A percentile compares a stretch with the other conserved stretches of the same genome.
These are phyloP conservation scores for Zymoseptoria passerinii DNA, from an alignment of 2,329 filamentous ascomycete species.

Conservation along the genomic window DNA sequence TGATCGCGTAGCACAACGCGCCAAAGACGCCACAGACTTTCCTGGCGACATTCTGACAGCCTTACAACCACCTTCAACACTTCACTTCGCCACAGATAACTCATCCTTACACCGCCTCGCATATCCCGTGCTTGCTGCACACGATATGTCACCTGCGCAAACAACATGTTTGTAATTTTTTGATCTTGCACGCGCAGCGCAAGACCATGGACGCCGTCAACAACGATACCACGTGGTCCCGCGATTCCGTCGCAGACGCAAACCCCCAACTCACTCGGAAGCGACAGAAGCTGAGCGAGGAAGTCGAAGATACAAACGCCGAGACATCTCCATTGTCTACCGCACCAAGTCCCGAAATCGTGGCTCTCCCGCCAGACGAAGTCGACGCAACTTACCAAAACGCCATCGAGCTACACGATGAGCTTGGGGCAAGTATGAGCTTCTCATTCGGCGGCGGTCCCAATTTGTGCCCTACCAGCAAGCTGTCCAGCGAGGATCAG, in stretches of 20 bases:
- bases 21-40: background rate
- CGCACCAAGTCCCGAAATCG: slow-evolving; percentile 18
- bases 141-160: background rate
- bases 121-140: background rate
- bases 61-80: background rate
- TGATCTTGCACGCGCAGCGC: slow-evolving; percentile 4
- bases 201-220: slow-evolving; percentile 14
- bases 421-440: slow-evolving; percentile 10
- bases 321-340: slow-evolving; percentile 20
- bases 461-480: slow-evolving; percentile 1
- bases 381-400: slow-evolving; percentile 31
- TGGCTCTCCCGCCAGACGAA: slow-evolving; percentile 31
- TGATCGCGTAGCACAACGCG: background rate
- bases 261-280: slow-evolving; percentile 39
- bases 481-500: slow-evolving; percentile 2
- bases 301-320: slow-evolving; percentile 6
- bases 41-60: background rate
- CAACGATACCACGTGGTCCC: slow-evolving; percentile 19
- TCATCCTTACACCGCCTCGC: background rate
- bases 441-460: slow-evolving; percentile 13
- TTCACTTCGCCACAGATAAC: background rate
- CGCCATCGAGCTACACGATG: slow-evolving; percentile 33
- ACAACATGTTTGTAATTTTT: slow-evolving; percentile 1
- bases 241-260: slow-evolving; percentile 38
- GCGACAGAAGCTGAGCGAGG: slow-evolving; percentile 37